Conservation (phyloP, 805 yeast species). For the Maudiozyma bulderi region DNA sequence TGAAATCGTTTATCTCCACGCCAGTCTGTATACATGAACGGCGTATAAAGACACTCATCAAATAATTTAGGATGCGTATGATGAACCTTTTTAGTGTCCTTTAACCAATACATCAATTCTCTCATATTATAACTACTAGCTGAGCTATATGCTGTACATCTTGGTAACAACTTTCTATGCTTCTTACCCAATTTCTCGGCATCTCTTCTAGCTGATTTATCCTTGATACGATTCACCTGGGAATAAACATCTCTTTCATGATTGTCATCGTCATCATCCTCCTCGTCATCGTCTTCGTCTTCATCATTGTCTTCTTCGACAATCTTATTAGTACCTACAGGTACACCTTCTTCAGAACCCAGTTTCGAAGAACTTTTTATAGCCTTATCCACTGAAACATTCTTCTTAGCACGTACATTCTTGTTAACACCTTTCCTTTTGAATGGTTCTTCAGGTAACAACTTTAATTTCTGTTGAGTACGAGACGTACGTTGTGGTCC, state of each 20-base stretch:
- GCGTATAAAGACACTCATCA: conserved; percentile 92
- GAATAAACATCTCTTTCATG: conserved; percentile 56
- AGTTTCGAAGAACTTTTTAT: not conserved
- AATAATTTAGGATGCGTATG: conserved; percentile 78
- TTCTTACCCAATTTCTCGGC: conserved; percentile 85
- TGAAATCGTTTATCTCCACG: conserved; percentile 41
- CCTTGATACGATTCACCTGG: conserved; percentile 75
- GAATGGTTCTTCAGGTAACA: conserved; percentile 52
- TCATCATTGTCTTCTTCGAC: not conserved
- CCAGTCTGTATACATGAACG: conserved; percentile 76
- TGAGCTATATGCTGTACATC: conserved; percentile 95
- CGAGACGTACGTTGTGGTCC: conserved; percentile 70
- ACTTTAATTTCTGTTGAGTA: conserved; percentile 61
- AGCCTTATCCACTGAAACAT: not conserved
- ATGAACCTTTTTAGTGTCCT: conserved; percentile 62
- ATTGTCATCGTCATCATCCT: conserved; percentile 9
- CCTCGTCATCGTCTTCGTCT: not conserved
- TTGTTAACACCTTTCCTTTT: not conserved
- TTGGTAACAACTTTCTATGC: conserved; percentile 66
- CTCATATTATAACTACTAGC: conserved; percentile 88
- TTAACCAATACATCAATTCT: conserved; percentile 76
- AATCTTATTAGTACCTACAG: not conserved
- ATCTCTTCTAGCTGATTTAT: conserved; percentile 81
- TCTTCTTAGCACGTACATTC: not conserved
- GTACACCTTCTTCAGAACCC: not conserved